These are phyloP conservation scores for Thermothielavioides terrestris DNA, from an alignment of 495 filamentous ascomycete genomes.

Conservation along the genomic window DNA sequence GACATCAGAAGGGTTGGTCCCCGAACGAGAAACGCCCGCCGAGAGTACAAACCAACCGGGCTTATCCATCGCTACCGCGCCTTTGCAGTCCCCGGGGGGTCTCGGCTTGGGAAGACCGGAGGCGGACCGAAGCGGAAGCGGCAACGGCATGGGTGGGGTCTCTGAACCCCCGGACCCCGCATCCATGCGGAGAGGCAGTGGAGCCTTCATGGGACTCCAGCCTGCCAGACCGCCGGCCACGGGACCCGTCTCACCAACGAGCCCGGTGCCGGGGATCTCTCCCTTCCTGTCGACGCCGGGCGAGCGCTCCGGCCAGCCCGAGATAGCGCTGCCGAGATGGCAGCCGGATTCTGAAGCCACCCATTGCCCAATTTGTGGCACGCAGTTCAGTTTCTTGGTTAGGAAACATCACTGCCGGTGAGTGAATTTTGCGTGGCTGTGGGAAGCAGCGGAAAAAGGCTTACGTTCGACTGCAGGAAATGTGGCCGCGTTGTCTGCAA, in stretches of 20 bases:
- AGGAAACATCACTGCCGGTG: conserved; percentile 86
- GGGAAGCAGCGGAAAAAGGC: neutral
- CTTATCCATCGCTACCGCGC: neutral
- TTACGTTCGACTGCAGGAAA: conserved; percentile 48
- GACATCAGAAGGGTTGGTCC: neutral
- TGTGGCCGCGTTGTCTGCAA: conserved; percentile 92
- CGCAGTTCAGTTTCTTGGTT: conserved; percentile 74
- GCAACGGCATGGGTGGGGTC: neutral
- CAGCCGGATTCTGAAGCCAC: conserved; percentile 75
- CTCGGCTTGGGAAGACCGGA: neutral
- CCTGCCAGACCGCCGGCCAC: neutral
- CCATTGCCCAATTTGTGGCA: conserved; percentile 72
- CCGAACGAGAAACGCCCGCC: neutral
- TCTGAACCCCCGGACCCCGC: neutral
- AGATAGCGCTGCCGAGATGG: conserved; percentile 59
- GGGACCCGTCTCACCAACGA: neutral
- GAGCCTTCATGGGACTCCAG: neutral
- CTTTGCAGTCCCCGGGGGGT: neutral
- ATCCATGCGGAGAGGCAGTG: neutral
- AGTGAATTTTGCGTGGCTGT: conserved; percentile 15
- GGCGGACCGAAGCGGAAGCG: neutral
- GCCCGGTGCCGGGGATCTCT: neutral
- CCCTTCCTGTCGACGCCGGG: neutral
- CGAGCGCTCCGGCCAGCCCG: conserved; percentile 10
- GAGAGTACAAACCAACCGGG: neutral